Percentiles rank a stretch among this genome's conserved stretches.
Evolutionary conservation across 306 rosid genomes (phyloP).

Genomic region (Prunus padus): DNA sequence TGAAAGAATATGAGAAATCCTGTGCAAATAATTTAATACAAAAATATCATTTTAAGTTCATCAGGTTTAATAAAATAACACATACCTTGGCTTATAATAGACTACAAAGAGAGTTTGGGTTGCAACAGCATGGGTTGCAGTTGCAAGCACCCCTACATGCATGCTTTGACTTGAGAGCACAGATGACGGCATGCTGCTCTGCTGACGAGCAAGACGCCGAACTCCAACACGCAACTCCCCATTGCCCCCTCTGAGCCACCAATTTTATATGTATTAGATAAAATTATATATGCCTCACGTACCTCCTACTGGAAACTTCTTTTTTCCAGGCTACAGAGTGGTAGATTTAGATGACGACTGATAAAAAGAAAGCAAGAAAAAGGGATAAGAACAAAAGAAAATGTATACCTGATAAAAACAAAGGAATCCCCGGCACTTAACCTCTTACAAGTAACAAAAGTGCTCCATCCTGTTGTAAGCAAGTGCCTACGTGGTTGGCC

Average conservation of each 20-base stretch:
- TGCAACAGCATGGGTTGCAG: conserved; percentile 91
- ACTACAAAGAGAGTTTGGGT: conserved; percentile 76
- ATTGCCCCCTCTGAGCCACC: conserved; percentile 54
- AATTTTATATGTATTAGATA: conserved; percentile 25
- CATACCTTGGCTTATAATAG: conserved; percentile 87
- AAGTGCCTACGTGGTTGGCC: conserved; percentile 98
- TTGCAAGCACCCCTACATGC: conserved; percentile 96
- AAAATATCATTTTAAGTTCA: background rate
- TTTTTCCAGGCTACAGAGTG: background rate
- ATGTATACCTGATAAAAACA: conserved; percentile 71
- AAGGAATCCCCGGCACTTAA: conserved; percentile 90
- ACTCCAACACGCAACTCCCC: conserved; percentile 92
- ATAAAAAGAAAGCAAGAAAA: conserved; percentile 1
- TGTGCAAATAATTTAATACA: background rate
- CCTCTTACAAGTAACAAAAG: conserved; percentile 91
- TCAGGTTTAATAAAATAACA: conserved; percentile 8
- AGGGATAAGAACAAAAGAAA: background rate
- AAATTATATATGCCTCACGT: background rate
- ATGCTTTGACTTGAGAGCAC: conserved; percentile 94
- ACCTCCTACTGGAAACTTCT: background rate
- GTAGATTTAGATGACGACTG: background rate
- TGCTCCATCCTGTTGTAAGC: conserved; percentile 98
- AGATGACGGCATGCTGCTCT: conserved; percentile 81
- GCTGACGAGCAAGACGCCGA: conserved; percentile 77
- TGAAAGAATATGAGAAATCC: conserved; percentile 9